Evolutionary conservation across 2,329 filamentous ascomycete species (phyloP), one percentile per base, ranked within the genome.

Genomic region (Uncinocarpus reesii): DNA sequence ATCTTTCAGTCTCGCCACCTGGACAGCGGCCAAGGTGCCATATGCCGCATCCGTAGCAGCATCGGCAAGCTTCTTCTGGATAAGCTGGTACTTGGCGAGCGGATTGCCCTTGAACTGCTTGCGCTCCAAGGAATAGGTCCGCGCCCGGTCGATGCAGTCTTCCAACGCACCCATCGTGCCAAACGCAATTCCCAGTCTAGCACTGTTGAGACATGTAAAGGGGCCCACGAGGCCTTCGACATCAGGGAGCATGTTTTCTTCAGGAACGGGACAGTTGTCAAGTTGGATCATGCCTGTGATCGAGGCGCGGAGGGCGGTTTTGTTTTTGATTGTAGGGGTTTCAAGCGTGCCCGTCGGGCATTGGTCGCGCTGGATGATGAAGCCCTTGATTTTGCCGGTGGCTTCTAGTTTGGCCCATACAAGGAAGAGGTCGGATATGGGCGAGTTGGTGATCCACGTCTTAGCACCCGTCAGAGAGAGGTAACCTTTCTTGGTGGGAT

Each of bases 231-330:
- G 74, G 4, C 92, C 92, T 64, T 95, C 86, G 4, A 95, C 78
- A 1, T 85, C 78, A 0, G 89, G 89, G 60, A 98, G 88, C 88
- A 98, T 94, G 70, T 95, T 95, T 58, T 80, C 85, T 56, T 83
- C 80, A 0, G 88, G 82, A 0, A 98, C 87, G 0, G 92, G 90
- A 56, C 86, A 89, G 54, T 84, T 81, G 55, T 95, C 90, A 62
- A 98, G 77, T 58, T 95, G 88, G 56, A 98, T 95, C 92, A 96
- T 96, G 49, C 92, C 92, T 0, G 92, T 98, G 54, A 95, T 84
- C 10, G 86, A 94, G 10, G 92, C 92, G 50, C 92, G 78, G 26
- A 98, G 78, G 1, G 89, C 92, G 53, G 85, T 95, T 77, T 98
- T 98, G 71, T 96, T 80, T 73, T 93, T 93, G 65, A 98, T 83